A percentile compares a stretch with the other conserved stretches of the same genome.
Evolutionary conservation across 2,329 filamentous ascomycete species (phyloP).

Genomic region (Chaetomium globosum): DNA sequence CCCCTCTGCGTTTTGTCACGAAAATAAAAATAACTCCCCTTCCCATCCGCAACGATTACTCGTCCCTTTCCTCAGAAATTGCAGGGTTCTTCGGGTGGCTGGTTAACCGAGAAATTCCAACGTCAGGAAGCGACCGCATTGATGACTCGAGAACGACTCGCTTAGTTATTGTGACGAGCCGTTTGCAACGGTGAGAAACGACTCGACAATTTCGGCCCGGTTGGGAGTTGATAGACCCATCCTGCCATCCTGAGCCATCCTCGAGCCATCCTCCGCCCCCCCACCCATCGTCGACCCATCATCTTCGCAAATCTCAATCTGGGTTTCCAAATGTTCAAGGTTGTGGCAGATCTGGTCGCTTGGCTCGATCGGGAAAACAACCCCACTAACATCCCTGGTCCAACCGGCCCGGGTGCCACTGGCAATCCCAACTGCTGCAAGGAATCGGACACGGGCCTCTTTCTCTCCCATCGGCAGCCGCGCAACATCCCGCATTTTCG

Average conservation of each 20-base stretch:
- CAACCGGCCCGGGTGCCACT: neutral
- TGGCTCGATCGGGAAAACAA: neutral
- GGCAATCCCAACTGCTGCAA: neutral
- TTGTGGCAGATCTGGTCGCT: neutral
- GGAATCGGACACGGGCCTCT: neutral
- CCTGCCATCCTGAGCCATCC: neutral
- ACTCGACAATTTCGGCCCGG: neutral
- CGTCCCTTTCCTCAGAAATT: neutral
- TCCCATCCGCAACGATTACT: too few species aligned
- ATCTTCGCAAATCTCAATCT: conserved; percentile 4
- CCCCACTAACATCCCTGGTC: neutral
- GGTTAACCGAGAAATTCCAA: neutral
- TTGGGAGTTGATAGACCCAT: neutral
- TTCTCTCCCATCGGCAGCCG: neutral
- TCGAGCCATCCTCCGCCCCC: neutral
- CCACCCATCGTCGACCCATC: neutral
- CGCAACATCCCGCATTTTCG: neutral
- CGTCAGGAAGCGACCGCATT: neutral
- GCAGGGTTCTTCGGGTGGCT: conserved; percentile 4
- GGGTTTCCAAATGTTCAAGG: neutral
- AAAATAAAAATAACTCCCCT: neutral
- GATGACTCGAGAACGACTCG: neutral
- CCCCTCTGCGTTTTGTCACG: neutral
- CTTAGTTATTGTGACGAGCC: conserved; percentile 7
- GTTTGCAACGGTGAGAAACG: neutral